Evolutionary conservation across 2,329 filamentous ascomycete genomes (phyloP).

Genomic region (Madurella mycetomatis): DNA sequence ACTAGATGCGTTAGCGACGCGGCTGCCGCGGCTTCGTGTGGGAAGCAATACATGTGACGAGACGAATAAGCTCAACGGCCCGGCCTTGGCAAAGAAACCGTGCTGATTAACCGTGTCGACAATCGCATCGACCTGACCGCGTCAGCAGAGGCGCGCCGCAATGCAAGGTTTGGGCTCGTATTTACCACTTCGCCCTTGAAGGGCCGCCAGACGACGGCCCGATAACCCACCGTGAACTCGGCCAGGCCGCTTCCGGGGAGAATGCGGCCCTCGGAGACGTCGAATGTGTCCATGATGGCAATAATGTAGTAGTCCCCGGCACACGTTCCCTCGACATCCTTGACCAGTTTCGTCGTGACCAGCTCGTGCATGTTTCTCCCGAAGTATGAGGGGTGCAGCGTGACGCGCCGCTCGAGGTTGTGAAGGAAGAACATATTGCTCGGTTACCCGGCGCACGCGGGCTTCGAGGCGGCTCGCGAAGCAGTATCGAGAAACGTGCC

Average conservation of each 20-base stretch:
- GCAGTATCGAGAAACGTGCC: too few species aligned
- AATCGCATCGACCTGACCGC: slow-evolving; percentile 77
- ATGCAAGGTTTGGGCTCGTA: slow-evolving; percentile 10
- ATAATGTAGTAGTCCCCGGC: slow-evolving; percentile 97
- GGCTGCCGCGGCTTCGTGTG: slow-evolving; percentile 3
- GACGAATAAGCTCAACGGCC: slow-evolving; percentile 73
- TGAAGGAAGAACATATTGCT: slow-evolving; percentile 92
- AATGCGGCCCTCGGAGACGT: slow-evolving; percentile 90
- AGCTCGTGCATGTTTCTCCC: slow-evolving; percentile 89
- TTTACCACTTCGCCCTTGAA: slow-evolving; percentile 97
- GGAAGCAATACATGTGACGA: slow-evolving; percentile 66
- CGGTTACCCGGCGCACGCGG: background rate
- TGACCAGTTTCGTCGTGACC: slow-evolving; percentile 81
- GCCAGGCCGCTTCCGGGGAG: slow-evolving; percentile 87
- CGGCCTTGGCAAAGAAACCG: slow-evolving; percentile 84
- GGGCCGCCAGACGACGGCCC: slow-evolving; percentile 93
- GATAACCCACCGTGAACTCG: slow-evolving; percentile 91
- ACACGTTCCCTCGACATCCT: slow-evolving; percentile 92
- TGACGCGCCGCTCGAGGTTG: slow-evolving; percentile 91
- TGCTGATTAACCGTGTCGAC: slow-evolving; percentile 88
- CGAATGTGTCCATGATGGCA: slow-evolving; percentile 93
- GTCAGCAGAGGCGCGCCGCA: background rate
- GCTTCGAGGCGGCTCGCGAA: too few species aligned
- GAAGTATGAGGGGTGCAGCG: slow-evolving; percentile 95
- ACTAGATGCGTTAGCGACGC: slow-evolving; percentile 3